These are phyloP conservation scores for Diplogelasinospora grovesii DNA, from an alignment of 495 filamentous ascomycete species.

Conservation along the genomic window DNA sequence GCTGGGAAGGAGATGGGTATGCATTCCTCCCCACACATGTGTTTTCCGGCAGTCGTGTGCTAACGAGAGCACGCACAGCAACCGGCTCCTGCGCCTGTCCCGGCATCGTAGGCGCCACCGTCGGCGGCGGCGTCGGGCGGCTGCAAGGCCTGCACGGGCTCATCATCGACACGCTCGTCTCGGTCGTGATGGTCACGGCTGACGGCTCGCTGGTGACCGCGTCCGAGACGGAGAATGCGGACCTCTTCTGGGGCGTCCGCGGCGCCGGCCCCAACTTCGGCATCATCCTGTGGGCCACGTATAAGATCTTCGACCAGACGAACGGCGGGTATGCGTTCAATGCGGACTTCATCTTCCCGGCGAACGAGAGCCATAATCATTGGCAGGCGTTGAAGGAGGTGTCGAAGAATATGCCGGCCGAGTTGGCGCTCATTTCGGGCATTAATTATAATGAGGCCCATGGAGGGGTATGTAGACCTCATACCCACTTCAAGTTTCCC, in stretches of 20 bases:
- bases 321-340: background rate
- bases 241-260: conserved; percentile 26
- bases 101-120: conserved; percentile 31
- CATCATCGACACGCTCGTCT: conserved; percentile 25
- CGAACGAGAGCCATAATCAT: background rate
- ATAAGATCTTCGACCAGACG: conserved; percentile 3
- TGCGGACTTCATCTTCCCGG: background rate
- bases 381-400: background rate
- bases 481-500: no score
- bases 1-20: conserved; percentile 7
- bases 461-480: no score
- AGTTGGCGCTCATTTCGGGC: background rate
- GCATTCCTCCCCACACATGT: no score
- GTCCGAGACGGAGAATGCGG: conserved; percentile 27
- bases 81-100: conserved; percentile 23
- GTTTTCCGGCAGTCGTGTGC: no score
- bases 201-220: conserved; percentile 25
- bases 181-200: conserved; percentile 18
- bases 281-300: conserved; percentile 26
- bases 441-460: no score
- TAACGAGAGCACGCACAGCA: background rate
- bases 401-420: background rate
- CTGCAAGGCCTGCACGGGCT: conserved; percentile 32
- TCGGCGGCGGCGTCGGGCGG: conserved; percentile 35
- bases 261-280: conserved; percentile 41